Conservation (phyloP, 2,329 filamentous ascomycete genomes). For the Colletotrichum tofieldiae region DNA sequence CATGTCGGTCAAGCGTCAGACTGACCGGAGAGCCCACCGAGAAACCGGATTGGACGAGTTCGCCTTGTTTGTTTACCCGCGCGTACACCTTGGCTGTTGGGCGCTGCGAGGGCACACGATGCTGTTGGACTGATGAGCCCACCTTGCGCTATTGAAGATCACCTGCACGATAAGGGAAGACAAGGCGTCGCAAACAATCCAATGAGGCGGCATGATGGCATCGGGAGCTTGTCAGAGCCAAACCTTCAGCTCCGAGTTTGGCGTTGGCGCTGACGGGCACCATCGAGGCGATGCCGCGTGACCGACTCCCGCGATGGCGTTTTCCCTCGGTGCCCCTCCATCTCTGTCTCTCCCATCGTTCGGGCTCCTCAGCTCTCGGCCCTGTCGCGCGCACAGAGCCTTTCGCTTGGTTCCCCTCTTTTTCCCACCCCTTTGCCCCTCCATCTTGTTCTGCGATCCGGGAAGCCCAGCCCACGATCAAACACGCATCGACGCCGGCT, state of each 20-base stretch:
- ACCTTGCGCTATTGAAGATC: constrained; percentile 36
- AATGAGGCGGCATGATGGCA: constrained; percentile 29
- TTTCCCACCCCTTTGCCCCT: not conserved
- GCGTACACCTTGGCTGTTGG: constrained; percentile 20
- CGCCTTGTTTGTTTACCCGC: constrained; percentile 38
- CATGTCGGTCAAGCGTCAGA: constrained; percentile 28
- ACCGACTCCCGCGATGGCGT: constrained; percentile 37
- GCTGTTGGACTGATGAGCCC: constrained; percentile 23
- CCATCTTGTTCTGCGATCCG: not conserved
- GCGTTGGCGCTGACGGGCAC: constrained; percentile 17
- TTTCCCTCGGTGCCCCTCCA: constrained; percentile 31
- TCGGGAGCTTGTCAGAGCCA: constrained; percentile 15
- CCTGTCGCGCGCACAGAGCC: constrained; percentile 22
- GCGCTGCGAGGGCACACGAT: constrained; percentile 20
- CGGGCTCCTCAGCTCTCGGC: not conserved
- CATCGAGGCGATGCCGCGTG: constrained; percentile 28
- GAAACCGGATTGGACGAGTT: constrained; percentile 32
- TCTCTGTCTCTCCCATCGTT: not conserved
- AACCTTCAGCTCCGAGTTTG: constrained; percentile 32
- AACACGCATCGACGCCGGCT: constrained; percentile 1
- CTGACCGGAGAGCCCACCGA: constrained; percentile 6
- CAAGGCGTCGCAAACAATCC: constrained; percentile 32
- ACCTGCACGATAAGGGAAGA: constrained; percentile 32
- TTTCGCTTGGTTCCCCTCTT: not conserved
- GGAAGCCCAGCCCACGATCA: constrained; percentile 17